Evolutionary conservation across 495 filamentous ascomycete species (phyloP).

Genomic region (Lophiotrema nucula): DNA sequence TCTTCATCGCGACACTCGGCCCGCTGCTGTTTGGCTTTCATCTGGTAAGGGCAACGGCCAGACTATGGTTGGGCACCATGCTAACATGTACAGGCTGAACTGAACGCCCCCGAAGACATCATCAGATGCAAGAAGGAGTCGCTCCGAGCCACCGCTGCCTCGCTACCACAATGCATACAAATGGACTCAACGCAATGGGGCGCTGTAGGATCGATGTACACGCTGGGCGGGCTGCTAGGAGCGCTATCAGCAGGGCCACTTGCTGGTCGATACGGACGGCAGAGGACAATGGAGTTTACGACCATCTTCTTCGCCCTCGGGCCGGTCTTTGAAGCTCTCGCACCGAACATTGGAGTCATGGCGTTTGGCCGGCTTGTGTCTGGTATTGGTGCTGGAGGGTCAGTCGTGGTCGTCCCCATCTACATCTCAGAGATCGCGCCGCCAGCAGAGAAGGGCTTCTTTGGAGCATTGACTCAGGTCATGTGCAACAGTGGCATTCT

Average conservation of each 20-base stretch:
- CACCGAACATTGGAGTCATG: conserved; percentile 65
- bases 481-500: conserved; percentile 94
- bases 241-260: conserved; percentile 75
- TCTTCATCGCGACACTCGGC: conserved; percentile 54
- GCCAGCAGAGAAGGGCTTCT: conserved; percentile 72
- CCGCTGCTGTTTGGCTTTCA: conserved; percentile 94
- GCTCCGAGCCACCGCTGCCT: conserved; percentile 41
- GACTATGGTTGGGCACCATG: background rate
- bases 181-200: conserved; percentile 78
- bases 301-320: conserved; percentile 75
- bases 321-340: conserved; percentile 68
- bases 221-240: conserved; percentile 81
- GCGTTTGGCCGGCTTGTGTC: conserved; percentile 72
- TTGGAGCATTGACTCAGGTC: conserved; percentile 88
- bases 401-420: conserved; percentile 91
- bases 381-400: conserved; percentile 79
- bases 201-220: conserved; percentile 84
- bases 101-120: conserved; percentile 90
- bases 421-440: conserved; percentile 92
- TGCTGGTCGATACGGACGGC: conserved; percentile 69
- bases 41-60: conserved; percentile 56
- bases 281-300: conserved; percentile 67
- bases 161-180: conserved; percentile 72
- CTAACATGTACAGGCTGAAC: conserved; percentile 65
- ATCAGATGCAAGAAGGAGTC: conserved; percentile 73